Evolutionary conservation across 345 rosid species (phyloP).

Genomic region (Acer negundo): DNA sequence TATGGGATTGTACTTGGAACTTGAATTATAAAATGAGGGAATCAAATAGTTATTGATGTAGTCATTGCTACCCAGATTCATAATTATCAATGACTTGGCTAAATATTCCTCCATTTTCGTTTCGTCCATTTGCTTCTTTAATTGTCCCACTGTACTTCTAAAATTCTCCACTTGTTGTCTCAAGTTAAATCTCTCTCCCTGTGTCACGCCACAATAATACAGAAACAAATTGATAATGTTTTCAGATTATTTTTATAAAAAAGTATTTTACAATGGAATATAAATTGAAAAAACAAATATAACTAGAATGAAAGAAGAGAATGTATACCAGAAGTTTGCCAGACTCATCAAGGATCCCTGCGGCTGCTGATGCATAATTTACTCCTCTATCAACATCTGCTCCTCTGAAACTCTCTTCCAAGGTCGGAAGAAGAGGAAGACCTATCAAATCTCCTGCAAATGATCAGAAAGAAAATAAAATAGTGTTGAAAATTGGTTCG

Average conservation of each 20-base stretch:
- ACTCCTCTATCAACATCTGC: constrained; percentile 51
- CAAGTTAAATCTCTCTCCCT: constrained; percentile 75
- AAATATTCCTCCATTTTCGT: constrained; percentile 30
- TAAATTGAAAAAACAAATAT: too few species aligned
- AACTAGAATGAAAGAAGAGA: too few species aligned
- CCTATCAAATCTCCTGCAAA: constrained; percentile 60
- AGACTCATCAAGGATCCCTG: constrained; percentile 71
- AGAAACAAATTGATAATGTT: too few species aligned
- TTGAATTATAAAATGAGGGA: constrained; percentile 53
- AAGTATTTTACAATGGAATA: too few species aligned
- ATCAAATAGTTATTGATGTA: constrained; percentile 74
- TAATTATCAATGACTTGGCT: constrained; percentile 59
- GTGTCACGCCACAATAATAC: constrained; percentile 2
- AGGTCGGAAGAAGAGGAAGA: constrained; percentile 68
- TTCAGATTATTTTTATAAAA: too few species aligned
- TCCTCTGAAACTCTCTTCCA: constrained; percentile 37
- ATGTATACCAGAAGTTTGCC: constrained; percentile 52
- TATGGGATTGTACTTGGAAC: constrained; percentile 46
- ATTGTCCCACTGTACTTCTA: constrained; percentile 50
- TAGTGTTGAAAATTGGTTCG: too few species aligned
- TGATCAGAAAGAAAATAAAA: background rate
- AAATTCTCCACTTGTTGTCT: constrained; percentile 64
- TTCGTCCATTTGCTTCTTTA: constrained; percentile 34
- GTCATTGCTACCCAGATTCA: constrained; percentile 76
- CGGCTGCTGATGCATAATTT: constrained; percentile 91